Base-by-base conservation (phyloP, 1,139 yeast genomes). In the Saccharomyces uvarum region DNA sequence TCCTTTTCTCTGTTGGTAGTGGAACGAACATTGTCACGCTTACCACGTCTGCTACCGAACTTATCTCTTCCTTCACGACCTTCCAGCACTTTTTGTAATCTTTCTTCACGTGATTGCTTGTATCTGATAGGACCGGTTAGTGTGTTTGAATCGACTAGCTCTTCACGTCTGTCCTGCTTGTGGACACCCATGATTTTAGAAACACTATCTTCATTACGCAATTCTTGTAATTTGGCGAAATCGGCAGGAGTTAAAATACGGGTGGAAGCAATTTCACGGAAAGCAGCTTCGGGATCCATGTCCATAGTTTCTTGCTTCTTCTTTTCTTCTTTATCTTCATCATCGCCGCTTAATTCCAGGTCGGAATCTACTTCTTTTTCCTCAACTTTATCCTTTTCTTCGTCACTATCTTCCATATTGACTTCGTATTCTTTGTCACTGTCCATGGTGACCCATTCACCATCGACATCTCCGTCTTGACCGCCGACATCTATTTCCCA, bases 1-100 rank as follows among this genome's bases (percentile, higher is more conserved):
- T 91, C 95, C 82, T 93, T 93, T 73, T 95, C 97, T 73, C 83
- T 84, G 73, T 93, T 93, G 14, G 99, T 95, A 19, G 98, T 91
- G 48, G 97, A 88, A 51, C 63, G 66, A 68, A 86, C 96, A 38
- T 84, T 80, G 49, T 85, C 93, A 72, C 90, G 81, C 73, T 83
- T 83, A 64, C 96, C 96, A 75, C 83, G 86, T 69, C 84, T 82
- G 16, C 96, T 86, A 32, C 97, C 97, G 66, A 84, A 91, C 70
- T 85, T 85, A 56, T 87, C 96, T 69, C 97, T 82, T 58, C 84
- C 99, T 67, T 90, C 97, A 70, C 90, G 84, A 56, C 98, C 98
- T 73, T 90, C 98, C 70, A 77, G 80, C 53, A 90, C 90, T 55
- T 80, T 83, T 2, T 95, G 96, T 67, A 93, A 76, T 73, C 95